phyloP scores from a whole-genome alignment of 768 basidiomycete genomes.

The Podaxis sp. region DNA sequence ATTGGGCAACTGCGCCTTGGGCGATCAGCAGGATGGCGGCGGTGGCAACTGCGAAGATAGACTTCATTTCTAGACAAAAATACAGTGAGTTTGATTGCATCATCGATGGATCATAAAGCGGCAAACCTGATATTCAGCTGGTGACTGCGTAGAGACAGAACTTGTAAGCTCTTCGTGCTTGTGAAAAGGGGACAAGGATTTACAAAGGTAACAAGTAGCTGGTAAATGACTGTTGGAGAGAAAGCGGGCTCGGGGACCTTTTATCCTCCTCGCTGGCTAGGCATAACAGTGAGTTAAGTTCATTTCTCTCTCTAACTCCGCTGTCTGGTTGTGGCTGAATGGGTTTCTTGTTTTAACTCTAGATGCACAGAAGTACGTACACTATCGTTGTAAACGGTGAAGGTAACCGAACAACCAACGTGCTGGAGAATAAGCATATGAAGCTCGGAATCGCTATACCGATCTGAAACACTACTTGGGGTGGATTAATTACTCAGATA shows the following conservation, averaged over 20 bases:
- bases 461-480: too few species aligned
- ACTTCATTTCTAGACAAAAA: neutral
- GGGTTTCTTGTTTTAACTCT: neutral
- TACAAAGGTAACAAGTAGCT: neutral
- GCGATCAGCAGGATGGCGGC: neutral
- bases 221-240: neutral
- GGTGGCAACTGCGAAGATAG: neutral
- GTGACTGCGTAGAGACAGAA: neutral
- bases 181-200: neutral
- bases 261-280: neutral
- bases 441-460: too few species aligned
- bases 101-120: neutral
- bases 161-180: neutral
- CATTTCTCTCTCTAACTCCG: neutral
- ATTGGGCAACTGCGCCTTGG: neutral
- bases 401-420: too few species aligned
- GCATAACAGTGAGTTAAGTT: neutral
- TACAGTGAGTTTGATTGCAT: neutral
- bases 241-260: neutral
- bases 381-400: too few species aligned
- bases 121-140: neutral
- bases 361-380: neutral
- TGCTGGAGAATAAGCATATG: too few species aligned
- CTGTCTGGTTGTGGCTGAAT: neutral
- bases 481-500: too few species aligned